Conservation (phyloP, 106 monocot genomes). For the Hemerocallis citrina region DNA sequence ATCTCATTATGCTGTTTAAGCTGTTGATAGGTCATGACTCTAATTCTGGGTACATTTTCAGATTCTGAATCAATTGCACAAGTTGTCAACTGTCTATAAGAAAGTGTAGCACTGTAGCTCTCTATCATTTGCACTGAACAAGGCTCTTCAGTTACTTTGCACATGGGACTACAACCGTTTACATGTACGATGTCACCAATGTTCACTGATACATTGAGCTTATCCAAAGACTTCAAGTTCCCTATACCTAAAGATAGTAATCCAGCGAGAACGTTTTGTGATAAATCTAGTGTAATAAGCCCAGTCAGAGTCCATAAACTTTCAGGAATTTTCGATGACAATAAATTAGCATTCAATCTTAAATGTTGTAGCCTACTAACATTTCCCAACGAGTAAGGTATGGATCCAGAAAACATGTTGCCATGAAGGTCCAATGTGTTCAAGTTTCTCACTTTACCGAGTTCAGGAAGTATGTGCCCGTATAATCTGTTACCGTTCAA, state of each 20-base stretch:
- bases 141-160: too few species aligned
- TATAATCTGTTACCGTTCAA: not conserved
- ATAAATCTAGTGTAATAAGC: not conserved
- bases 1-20: too few species aligned
- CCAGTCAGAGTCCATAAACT: not conserved
- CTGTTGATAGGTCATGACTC: too few species aligned
- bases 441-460: not conserved
- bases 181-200: too few species aligned
- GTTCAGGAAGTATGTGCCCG: not conserved
- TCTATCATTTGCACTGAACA: too few species aligned
- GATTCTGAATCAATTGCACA: too few species aligned
- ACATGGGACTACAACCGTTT: too few species aligned
- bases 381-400: slow-evolving; percentile 11
- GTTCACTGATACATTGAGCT: not conserved
- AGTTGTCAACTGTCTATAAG: too few species aligned
- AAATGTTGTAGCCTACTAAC: not conserved
- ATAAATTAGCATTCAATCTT: not conserved
- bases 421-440: not conserved
- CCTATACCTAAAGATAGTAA: not conserved
- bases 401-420: not conserved
- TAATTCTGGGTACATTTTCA: too few species aligned
- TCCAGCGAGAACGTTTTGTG: slow-evolving; percentile 1
- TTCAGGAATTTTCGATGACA: slow-evolving; percentile 1
- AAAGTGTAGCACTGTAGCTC: too few species aligned
- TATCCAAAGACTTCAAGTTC: not conserved